These are phyloP conservation scores for Xylaria sp. DNA, from an alignment of 2,329 filamentous ascomycete species.

Conservation along the genomic window DNA sequence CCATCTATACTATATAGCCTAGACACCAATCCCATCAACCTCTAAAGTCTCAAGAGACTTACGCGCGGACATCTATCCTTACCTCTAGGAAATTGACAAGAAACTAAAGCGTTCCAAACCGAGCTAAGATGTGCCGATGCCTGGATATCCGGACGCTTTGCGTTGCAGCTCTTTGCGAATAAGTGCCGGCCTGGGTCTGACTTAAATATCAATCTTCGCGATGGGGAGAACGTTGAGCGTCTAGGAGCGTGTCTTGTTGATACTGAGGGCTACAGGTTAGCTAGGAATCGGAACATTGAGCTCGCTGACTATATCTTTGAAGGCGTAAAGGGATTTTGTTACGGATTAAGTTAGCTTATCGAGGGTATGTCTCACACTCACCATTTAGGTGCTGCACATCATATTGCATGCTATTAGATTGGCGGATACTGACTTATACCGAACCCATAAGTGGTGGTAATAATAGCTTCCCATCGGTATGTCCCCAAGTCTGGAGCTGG, in stretches of 20 bases:
- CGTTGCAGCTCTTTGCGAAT: constrained; percentile 23
- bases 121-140: constrained; percentile 15
- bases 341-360: background rate
- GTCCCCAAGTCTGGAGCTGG: too few relatives aligned
- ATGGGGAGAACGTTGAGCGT: background rate
- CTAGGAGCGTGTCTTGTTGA: constrained; percentile 2
- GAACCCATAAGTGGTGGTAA: background rate
- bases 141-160: constrained; percentile 20
- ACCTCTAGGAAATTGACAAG: constrained; percentile 17
- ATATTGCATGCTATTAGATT: background rate
- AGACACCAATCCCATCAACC: constrained; percentile 11
- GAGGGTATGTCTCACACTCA: background rate
- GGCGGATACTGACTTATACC: constrained; percentile 5
- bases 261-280: constrained; percentile 14
- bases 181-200: constrained; percentile 15
- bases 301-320: background rate
- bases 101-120: constrained; percentile 15
- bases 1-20: constrained; percentile 11
- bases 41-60: constrained; percentile 12
- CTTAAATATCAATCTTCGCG: constrained; percentile 18
- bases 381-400: background rate
- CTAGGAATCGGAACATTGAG: background rate
- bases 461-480: background rate
- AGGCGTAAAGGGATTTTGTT: background rate
- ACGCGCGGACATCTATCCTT: constrained; percentile 8